phyloP scores from a whole-genome alignment of 108 stramenopile genomes.

The Aureococcus anophagefferens region DNA sequence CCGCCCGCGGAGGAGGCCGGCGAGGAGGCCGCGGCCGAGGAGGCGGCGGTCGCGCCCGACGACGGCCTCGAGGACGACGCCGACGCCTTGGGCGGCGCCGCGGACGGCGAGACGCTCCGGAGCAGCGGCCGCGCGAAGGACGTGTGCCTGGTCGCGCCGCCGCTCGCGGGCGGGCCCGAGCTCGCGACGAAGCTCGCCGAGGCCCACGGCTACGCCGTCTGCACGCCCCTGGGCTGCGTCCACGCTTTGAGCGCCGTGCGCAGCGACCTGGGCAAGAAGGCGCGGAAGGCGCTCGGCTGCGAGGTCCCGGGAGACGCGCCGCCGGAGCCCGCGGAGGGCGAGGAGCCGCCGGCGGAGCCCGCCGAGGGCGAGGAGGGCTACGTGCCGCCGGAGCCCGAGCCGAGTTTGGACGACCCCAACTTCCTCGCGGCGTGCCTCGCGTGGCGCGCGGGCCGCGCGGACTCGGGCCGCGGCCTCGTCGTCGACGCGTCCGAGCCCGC shows the following conservation, averaged over 20 bases:
- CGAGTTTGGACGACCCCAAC: neutral
- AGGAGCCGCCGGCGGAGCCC: constrained; percentile 10
- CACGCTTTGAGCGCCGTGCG: neutral
- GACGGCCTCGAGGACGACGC: neutral
- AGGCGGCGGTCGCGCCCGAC: neutral
- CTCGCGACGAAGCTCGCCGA: neutral
- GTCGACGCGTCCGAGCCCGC: constrained; percentile 13
- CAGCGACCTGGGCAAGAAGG: neutral
- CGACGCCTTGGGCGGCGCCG: neutral
- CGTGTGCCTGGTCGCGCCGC: constrained; percentile 14
- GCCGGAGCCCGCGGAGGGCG: neutral
- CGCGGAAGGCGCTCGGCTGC: constrained; percentile 1
- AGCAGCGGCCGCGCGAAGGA: constrained; percentile 7
- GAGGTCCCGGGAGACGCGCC: neutral
- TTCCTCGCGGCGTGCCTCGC: constrained; percentile 11
- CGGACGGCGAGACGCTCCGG: constrained; percentile 1
- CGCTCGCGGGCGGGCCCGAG: neutral
- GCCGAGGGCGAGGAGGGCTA: neutral
- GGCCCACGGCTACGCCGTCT: constrained; percentile 5
- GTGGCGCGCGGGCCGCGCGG: constrained; percentile 19
- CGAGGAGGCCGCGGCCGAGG: constrained; percentile 4
- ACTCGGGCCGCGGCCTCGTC: constrained; percentile 22
- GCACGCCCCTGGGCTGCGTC: neutral
- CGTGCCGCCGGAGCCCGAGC: neutral
- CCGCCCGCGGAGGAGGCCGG: constrained; percentile 4